Percentiles rank a stretch among this genome's conserved stretches.
These are phyloP conservation scores for Edaphochlamys debaryana DNA, from an alignment of 139 green algal species.

Conservation along the genomic window DNA sequence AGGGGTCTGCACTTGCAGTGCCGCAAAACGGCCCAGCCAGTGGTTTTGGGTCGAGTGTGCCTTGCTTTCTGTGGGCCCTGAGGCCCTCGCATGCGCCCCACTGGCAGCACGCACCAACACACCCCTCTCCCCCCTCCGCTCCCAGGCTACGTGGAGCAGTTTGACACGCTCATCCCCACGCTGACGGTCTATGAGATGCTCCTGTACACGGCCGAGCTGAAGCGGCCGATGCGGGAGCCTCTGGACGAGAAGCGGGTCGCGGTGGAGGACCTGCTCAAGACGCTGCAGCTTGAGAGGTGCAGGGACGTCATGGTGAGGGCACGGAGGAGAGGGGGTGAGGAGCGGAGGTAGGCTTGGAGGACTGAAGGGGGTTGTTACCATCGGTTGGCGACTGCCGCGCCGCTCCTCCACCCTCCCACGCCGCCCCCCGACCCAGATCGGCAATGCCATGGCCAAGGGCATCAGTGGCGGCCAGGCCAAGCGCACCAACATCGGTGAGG, in stretches of 20 bases:
- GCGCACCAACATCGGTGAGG: conserved; percentile 65
- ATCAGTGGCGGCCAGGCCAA: conserved; percentile 77
- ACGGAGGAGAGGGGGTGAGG: background rate
- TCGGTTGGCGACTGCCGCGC: background rate
- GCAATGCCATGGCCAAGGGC: conserved; percentile 63
- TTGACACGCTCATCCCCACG: conserved; percentile 74
- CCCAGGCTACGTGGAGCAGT: conserved; percentile 59
- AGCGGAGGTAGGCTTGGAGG: no score
- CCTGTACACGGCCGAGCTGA: conserved; percentile 79
- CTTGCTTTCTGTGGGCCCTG: no score
- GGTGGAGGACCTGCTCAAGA: conserved; percentile 59
- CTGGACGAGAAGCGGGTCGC: conserved; percentile 52
- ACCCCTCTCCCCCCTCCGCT: no score
- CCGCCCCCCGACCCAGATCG: conserved; percentile 36
- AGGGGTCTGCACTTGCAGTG: conserved; percentile 28
- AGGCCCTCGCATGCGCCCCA: no score
- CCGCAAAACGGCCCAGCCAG: no score
- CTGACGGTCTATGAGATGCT: conserved; percentile 81
- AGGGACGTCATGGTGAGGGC: conserved; percentile 41
- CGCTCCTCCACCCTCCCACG: background rate
- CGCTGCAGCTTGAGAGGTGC: conserved; percentile 45
- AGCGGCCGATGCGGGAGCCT: conserved; percentile 46
- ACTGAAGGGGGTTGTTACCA: no score
- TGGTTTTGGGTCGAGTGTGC: no score
- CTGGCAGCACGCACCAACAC: no score